Percentiles rank a stretch among this genome's conserved stretches.
Conservation (phyloP, 108 stramenopile genomes). For the Cylindrotheca fusiformis region DNA sequence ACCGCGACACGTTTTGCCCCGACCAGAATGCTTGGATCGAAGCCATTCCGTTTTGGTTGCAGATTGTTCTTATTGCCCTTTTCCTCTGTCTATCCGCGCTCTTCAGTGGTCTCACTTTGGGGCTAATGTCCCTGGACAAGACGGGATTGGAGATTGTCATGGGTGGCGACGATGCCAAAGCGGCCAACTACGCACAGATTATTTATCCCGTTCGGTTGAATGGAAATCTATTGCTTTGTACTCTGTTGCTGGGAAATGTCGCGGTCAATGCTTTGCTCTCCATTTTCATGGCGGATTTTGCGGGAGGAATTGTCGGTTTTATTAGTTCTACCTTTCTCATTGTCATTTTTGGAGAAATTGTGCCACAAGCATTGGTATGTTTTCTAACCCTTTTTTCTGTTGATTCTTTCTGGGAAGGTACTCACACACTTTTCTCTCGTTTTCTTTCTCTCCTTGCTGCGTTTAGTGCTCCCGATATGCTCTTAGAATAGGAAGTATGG, state of each 20-base stretch:
- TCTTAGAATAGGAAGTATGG: slow-evolving; percentile 78
- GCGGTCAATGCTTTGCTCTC: slow-evolving; percentile 94
- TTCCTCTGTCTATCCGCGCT: slow-evolving; percentile 75
- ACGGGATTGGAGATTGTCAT: slow-evolving; percentile 96
- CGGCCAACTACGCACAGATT: slow-evolving; percentile 56
- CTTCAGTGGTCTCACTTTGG: slow-evolving; percentile 93
- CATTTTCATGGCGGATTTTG: slow-evolving; percentile 89
- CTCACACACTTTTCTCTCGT: not conserved
- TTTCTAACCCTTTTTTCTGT: not conserved
- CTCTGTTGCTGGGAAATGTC: slow-evolving; percentile 96
- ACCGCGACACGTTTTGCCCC: slow-evolving; percentile 9
- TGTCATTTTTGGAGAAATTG: slow-evolving; percentile 97
- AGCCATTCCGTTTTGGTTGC: slow-evolving; percentile 45
- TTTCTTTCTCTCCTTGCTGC: not conserved
- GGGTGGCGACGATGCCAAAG: slow-evolving; percentile 66
- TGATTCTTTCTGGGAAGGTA: not conserved
- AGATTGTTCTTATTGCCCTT: slow-evolving; percentile 58
- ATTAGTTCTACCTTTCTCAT: slow-evolving; percentile 81
- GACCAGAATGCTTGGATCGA: slow-evolving; percentile 9
- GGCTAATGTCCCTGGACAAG: slow-evolving; percentile 93
- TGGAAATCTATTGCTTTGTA: slow-evolving; percentile 97
- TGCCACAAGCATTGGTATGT: slow-evolving; percentile 87
- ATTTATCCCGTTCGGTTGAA: slow-evolving; percentile 88
- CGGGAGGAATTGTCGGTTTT: slow-evolving; percentile 88
- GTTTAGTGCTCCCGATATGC: slow-evolving; percentile 88